These are phyloP conservation scores for Lactarius akahatsu DNA, from an alignment of 768 basidiomycete genomes.

Conservation along the genomic window DNA sequence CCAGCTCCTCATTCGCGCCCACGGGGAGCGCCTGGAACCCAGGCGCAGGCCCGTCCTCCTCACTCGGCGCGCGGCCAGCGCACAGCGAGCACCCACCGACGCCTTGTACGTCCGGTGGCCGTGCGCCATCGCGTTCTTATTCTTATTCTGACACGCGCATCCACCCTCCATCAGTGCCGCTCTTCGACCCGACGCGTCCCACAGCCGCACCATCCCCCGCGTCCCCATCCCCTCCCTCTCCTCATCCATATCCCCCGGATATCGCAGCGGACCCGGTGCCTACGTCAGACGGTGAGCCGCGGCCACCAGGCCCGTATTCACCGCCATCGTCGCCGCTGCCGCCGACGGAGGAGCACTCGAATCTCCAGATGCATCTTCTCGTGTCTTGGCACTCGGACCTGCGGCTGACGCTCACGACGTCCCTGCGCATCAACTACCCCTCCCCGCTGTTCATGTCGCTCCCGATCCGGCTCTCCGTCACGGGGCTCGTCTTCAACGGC, in stretches of 20 bases:
- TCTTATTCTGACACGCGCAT: conserved; percentile 29
- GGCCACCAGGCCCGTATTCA: neutral
- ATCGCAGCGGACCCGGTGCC: conserved; percentile 20
- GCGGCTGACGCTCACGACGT: conserved; percentile 85
- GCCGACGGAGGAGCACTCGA: conserved; percentile 45
- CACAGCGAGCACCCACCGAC: conserved; percentile 36
- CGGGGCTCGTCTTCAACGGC: conserved; percentile 80
- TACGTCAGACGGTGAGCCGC: neutral
- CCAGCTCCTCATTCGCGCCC: conserved; percentile 33
- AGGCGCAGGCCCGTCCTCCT: conserved; percentile 20
- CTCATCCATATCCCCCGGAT: conserved; percentile 15
- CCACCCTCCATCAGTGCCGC: neutral
- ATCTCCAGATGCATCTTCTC: conserved; percentile 87
- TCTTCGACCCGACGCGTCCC: conserved; percentile 1
- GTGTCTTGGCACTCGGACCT: conserved; percentile 87
- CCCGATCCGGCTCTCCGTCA: conserved; percentile 91
- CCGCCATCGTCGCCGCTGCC: conserved; percentile 11
- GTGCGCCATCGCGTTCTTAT: conserved; percentile 41
- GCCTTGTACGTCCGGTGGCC: conserved; percentile 37
- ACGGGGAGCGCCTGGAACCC: neutral
- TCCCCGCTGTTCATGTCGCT: conserved; percentile 95
- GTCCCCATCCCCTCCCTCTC: neutral
- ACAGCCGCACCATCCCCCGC: neutral
- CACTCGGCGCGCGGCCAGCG: neutral
- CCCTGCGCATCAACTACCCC: conserved; percentile 95